Percentiles rank a stretch among this genome's conserved stretches.
Conservation (phyloP, 352 stramenopile genomes). For the Plasmopara viticola region DNA sequence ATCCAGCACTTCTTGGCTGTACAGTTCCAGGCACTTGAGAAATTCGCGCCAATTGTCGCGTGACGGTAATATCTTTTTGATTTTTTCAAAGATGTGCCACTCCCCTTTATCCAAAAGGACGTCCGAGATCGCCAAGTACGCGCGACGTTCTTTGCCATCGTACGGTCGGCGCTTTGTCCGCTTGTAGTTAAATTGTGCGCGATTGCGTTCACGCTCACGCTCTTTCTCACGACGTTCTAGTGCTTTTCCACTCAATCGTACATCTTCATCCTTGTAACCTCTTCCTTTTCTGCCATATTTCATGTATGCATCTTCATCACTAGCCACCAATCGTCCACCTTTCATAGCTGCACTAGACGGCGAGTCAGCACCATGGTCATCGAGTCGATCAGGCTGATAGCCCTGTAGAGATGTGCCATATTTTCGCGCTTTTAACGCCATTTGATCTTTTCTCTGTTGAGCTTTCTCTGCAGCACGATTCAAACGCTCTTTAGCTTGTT, state of each 20-base stretch:
- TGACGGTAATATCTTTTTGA: slow-evolving; percentile 89
- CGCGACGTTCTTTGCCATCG: slow-evolving; percentile 69
- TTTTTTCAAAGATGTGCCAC: slow-evolving; percentile 92
- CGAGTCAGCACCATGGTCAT: slow-evolving; percentile 45
- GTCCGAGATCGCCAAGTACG: slow-evolving; percentile 64
- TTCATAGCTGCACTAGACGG: slow-evolving; percentile 55
- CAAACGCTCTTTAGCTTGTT: slow-evolving; percentile 94
- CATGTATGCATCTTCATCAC: slow-evolving; percentile 38
- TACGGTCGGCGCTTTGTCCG: slow-evolving; percentile 58
- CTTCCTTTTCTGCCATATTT: slow-evolving; percentile 42
- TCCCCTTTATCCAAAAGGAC: slow-evolving; percentile 82
- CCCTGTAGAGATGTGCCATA: slow-evolving; percentile 24
- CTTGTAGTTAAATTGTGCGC: slow-evolving; percentile 65
- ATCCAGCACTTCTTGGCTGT: slow-evolving; percentile 95
- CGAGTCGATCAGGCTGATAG: slow-evolving; percentile 36
- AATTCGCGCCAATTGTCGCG: slow-evolving; percentile 96
- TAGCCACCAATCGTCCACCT: slow-evolving; percentile 27
- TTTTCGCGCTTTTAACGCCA: slow-evolving; percentile 48
- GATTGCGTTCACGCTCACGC: slow-evolving; percentile 70
- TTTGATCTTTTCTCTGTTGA: slow-evolving; percentile 79
- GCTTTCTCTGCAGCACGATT: slow-evolving; percentile 93
- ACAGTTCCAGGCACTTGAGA: slow-evolving; percentile 97
- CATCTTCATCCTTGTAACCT: slow-evolving; percentile 55
- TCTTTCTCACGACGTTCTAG: slow-evolving; percentile 73
- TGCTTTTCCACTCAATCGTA: slow-evolving; percentile 42